A percentile compares a stretch with the other conserved stretches of the same genome.
These are phyloP conservation scores for Euryodendron excelsum DNA, from an alignment of 148 eudicot species.

Conservation along the genomic window DNA sequence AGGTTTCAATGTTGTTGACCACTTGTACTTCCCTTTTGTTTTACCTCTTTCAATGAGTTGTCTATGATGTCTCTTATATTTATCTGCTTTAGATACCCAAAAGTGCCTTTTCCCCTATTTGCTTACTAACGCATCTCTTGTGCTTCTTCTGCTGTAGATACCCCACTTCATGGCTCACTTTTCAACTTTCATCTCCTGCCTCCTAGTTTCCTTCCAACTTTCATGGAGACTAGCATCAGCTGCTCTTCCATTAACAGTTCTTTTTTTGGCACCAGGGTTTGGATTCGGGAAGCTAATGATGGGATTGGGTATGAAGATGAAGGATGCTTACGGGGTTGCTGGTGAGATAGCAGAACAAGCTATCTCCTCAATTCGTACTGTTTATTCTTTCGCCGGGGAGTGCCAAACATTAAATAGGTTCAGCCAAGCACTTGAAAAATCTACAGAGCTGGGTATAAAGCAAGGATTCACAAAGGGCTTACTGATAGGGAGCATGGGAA, in stretches of 20 bases:
- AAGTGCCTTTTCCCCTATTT: neutral
- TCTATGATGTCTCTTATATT: no score
- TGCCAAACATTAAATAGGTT: conserved; percentile 31
- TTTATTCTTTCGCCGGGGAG: conserved; percentile 45
- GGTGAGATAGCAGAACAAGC: conserved; percentile 49
- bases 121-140: neutral
- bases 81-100: neutral
- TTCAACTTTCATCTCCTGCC: conserved; percentile 24
- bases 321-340: conserved; percentile 38
- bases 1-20: conserved; percentile 30
- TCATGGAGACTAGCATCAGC: conserved; percentile 46
- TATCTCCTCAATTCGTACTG: conserved; percentile 42
- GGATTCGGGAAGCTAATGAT: conserved; percentile 37
- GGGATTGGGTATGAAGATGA: conserved; percentile 30
- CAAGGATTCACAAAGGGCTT: conserved; percentile 42
- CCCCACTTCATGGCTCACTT: conserved; percentile 35
- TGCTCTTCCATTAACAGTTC: conserved; percentile 33
- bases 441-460: conserved; percentile 31
- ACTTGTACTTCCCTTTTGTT: no score
- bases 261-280: conserved; percentile 34
- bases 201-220: conserved; percentile 32
- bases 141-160: conserved; percentile 25
- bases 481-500: conserved; percentile 46
- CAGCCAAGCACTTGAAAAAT: conserved; percentile 27
- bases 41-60: no score